Conservation (phyloP, 345 rosid genomes). For the Heritiera littoralis region DNA sequence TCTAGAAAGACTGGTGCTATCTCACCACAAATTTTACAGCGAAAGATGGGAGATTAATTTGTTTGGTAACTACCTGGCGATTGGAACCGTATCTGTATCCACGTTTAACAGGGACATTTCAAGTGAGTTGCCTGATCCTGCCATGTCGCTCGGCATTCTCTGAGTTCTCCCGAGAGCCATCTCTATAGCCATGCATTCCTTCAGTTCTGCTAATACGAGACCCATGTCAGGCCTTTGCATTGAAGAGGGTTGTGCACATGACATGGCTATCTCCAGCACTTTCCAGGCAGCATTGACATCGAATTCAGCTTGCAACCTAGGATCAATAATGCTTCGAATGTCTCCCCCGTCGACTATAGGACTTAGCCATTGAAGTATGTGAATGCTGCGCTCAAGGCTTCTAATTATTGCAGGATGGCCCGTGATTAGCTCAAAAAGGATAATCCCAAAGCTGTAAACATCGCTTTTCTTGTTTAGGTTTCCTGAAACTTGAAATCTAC, state of each 20-base stretch:
- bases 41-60: neutral
- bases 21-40: neutral
- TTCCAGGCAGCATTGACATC: constrained; percentile 35
- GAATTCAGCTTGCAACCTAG: constrained; percentile 15
- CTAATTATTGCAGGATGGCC: constrained; percentile 32
- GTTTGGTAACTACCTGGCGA: neutral
- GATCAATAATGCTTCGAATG: constrained; percentile 33
- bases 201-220: constrained; percentile 24
- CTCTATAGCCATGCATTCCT: constrained; percentile 30
- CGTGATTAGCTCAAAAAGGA: constrained; percentile 43
- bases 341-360: constrained; percentile 34
- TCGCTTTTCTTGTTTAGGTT: constrained; percentile 37
- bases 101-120: neutral
- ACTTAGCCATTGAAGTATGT: constrained; percentile 13
- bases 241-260: constrained; percentile 9
- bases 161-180: constrained; percentile 12
- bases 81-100: neutral
- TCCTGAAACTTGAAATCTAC: neutral
- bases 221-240: constrained; percentile 34
- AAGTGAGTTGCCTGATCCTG: neutral
- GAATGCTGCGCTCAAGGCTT: neutral
- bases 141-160: neutral
- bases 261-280: constrained; percentile 26
- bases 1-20: neutral
- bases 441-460: constrained; percentile 45